A percentile compares a stretch with the other conserved stretches of the same genome.
Conservation (phyloP, 1,139 yeast species). For the Yamadazyma siamensis region DNA sequence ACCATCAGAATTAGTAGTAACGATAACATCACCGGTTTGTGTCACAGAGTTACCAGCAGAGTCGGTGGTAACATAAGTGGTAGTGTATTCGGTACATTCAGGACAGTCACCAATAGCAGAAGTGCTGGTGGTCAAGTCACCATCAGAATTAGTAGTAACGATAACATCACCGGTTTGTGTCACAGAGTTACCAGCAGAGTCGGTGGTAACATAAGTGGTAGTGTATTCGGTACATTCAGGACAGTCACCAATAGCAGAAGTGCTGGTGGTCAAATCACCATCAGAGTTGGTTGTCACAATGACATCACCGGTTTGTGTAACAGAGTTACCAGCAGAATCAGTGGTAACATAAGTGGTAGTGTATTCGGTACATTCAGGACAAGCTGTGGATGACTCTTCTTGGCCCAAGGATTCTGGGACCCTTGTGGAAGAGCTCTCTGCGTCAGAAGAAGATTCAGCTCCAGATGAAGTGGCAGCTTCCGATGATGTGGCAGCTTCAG, state of each 20-base stretch:
- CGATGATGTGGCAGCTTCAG: not conserved
- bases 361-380: conserved; percentile 13
- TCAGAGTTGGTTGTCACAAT: conserved; percentile 8
- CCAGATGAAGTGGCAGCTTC: not conserved
- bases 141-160: conserved; percentile 11
- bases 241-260: conserved; percentile 9
- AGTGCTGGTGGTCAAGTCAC: conserved; percentile 9
- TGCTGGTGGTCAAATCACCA: conserved; percentile 8
- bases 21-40: conserved; percentile 10
- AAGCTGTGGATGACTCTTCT: conserved; percentile 1
- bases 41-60: conserved; percentile 8
- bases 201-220: conserved; percentile 3
- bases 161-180: conserved; percentile 7
- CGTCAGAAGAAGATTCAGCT: not conserved
- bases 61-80: conserved; percentile 9
- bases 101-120: conserved; percentile 8
- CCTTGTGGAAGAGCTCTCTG: conserved; percentile 1
- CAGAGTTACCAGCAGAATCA: conserved; percentile 5
- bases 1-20: conserved; percentile 11
- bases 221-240: conserved; percentile 6
- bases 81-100: conserved; percentile 9
- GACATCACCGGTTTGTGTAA: conserved; percentile 7
- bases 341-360: conserved; percentile 19
- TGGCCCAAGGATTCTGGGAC: not conserved
- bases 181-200: conserved; percentile 2